These are phyloP conservation scores for Boletus smithii DNA, from an alignment of 1,284 basidiomycete species.

Conservation along the genomic window DNA sequence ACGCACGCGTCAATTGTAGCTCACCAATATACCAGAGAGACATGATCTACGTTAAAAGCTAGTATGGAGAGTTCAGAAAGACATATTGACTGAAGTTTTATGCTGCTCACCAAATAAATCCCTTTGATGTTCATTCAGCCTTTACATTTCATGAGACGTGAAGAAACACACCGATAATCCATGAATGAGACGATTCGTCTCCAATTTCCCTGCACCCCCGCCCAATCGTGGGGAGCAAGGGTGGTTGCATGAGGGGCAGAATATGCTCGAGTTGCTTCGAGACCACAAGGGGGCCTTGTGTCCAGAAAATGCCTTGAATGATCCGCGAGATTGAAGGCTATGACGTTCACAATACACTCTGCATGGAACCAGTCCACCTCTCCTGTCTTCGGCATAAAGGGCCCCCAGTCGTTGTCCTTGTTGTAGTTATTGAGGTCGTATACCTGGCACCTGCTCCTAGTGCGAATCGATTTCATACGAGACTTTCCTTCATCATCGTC, in stretches of 20 bases:
- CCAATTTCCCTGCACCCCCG: constrained; percentile 68
- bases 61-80: constrained; percentile 5
- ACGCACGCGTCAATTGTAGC: constrained; percentile 10
- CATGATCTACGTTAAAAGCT: constrained; percentile 61
- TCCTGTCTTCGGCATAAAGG: constrained; percentile 40
- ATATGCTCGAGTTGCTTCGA: constrained; percentile 49
- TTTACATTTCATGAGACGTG: not conserved
- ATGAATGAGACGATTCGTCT: constrained; percentile 67
- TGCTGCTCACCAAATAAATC: constrained; percentile 52
- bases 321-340: constrained; percentile 57
- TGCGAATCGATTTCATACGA: constrained; percentile 39
- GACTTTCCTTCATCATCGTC: constrained; percentile 26
- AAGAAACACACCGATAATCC: constrained; percentile 59
- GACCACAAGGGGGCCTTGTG: constrained; percentile 45
- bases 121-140: constrained; percentile 30
- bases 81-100: constrained; percentile 1
- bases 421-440: constrained; percentile 63
- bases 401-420: constrained; percentile 51
- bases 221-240: constrained; percentile 52
- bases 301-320: constrained; percentile 38
- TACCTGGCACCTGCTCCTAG: constrained; percentile 50
- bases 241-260: constrained; percentile 44
- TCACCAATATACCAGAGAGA: constrained; percentile 2
- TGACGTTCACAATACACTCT: constrained; percentile 54
- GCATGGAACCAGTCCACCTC: constrained; percentile 60